Evolutionary conservation across 805 yeast genomes (phyloP), one percentile per base, ranked within the genome.

Genomic region (Starmerella ratchasimensis): DNA sequence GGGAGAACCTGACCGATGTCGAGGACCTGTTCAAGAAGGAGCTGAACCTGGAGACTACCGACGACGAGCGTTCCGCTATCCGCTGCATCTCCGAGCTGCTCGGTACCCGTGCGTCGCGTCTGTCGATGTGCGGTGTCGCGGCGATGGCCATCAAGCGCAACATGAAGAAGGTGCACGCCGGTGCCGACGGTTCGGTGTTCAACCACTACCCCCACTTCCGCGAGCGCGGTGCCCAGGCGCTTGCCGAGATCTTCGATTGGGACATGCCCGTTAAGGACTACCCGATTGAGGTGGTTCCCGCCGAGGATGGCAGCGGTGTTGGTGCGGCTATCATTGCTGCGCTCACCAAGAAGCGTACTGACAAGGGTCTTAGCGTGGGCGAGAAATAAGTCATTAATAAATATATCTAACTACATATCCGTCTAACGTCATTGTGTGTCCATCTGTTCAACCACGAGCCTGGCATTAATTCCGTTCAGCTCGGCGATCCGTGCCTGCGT

Each of bases 291-390:
- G 74, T 86, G 50, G 81, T 78, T 28, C 80, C 93, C 41, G 97
- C 98, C 48, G 95, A 88, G 65, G 98, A 90, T 65, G 98, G 98
- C 53, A 79, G 90, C 27, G 97, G 97, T 66, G 95, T 82, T 34
- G 98, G 98, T 58, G 98, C 98, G 39, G 98, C 97, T 36, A 72
- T 88, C 53, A 88, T 90, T 63, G 97, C 98, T 38, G 96, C 97
- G 31, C 71, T 88, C 61, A 79, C 97, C 41, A 73, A 79, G 60
- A 68, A 73, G 59, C 77, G 98, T 66, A 66, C 77, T 54, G 68
- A 64, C 48, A 67, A 71, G 43, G 88, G 88, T 10, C 50, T 54
- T 17, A 53, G 59, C 23, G 59, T 58, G 21, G 62, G 62, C 19
- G 47, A 48, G 38, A 15, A 5, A 5, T 14, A 18, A 9, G 9